Percentiles rank a stretch among this genome's conserved stretches.
phyloP scores from a whole-genome alignment of 352 stramenopile genomes.

The Phytophthora melonis region DNA sequence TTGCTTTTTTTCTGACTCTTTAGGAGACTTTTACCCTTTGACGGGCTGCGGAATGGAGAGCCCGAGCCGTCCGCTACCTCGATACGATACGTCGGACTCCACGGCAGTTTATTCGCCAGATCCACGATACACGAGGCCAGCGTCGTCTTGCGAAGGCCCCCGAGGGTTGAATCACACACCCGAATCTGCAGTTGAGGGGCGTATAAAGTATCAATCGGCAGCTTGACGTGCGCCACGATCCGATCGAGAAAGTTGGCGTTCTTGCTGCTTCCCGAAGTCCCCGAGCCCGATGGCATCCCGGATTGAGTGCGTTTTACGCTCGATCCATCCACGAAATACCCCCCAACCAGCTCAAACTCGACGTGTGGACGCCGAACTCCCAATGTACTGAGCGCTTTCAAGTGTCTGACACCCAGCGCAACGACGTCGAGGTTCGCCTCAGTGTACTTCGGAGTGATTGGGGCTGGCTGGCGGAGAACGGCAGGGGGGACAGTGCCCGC shows the following conservation, averaged over 20 bases:
- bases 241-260: conserved; percentile 82
- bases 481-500: conserved; percentile 42
- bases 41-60: conserved; percentile 61
- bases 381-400: conserved; percentile 66
- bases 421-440: conserved; percentile 73
- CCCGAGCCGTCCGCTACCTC: conserved; percentile 21
- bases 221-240: conserved; percentile 54
- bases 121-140: conserved; percentile 71
- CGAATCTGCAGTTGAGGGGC: conserved; percentile 70
- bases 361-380: conserved; percentile 67
- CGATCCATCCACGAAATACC: conserved; percentile 55
- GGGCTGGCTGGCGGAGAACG: conserved; percentile 31
- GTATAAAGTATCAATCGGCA: conserved; percentile 71
- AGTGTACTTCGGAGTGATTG: conserved; percentile 58
- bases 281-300: conserved; percentile 16
- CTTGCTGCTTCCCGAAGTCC: conserved; percentile 49
- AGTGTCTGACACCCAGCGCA: conserved; percentile 67
- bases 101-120: conserved; percentile 70
- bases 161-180: conserved; percentile 63
- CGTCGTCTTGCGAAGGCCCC: conserved; percentile 60
- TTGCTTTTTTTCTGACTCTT: conserved; percentile 4
- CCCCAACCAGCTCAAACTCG: conserved; percentile 78
- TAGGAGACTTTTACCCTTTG: conserved; percentile 10
- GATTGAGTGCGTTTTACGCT: conserved; percentile 54
- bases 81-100: conserved; percentile 62